These are phyloP conservation scores for Epichloe gansuensis DNA, from an alignment of 2,329 filamentous ascomycete species.

Conservation along the genomic window DNA sequence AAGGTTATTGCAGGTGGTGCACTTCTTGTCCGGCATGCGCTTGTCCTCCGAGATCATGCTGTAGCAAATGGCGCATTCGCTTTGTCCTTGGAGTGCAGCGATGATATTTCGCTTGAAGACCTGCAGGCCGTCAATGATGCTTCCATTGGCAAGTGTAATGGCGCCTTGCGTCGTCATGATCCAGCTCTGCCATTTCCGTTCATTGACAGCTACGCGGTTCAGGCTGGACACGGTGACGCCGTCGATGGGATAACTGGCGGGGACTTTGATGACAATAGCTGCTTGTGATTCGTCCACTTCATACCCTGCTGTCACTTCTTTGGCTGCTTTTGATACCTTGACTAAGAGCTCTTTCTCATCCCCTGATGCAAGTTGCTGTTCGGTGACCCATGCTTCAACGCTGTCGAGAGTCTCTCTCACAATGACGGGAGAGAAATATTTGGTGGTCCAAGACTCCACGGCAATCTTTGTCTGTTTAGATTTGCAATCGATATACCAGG, in stretches of 20 bases:
- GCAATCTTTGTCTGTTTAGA: slow-evolving; percentile 69
- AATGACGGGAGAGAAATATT: slow-evolving; percentile 62
- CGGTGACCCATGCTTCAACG: slow-evolving; percentile 52
- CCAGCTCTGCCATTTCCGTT: slow-evolving; percentile 90
- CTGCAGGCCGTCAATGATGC: slow-evolving; percentile 72
- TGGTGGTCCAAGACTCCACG: slow-evolving; percentile 75
- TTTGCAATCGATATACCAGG: slow-evolving; percentile 73
- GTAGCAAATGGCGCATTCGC: slow-evolving; percentile 94
- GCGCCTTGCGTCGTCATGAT: slow-evolving; percentile 78
- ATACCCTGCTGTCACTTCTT: slow-evolving; percentile 74
- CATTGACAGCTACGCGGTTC: slow-evolving; percentile 74
- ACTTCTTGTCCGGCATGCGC: slow-evolving; percentile 83
- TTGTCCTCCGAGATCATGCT: slow-evolving; percentile 82
- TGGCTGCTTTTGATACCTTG: slow-evolving; percentile 56
- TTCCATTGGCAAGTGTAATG: slow-evolving; percentile 85
- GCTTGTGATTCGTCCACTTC: slow-evolving; percentile 79
- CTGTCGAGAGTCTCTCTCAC: slow-evolving; percentile 53
- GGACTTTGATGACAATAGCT: slow-evolving; percentile 69
- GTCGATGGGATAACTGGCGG: slow-evolving; percentile 70
- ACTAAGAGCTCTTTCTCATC: slow-evolving; percentile 49
- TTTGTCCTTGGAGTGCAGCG: slow-evolving; percentile 81
- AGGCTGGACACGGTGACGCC: slow-evolving; percentile 63
- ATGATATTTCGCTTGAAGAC: slow-evolving; percentile 80
- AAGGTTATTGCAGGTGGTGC: slow-evolving; percentile 81
- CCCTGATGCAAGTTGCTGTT: slow-evolving; percentile 32